Conservation (phyloP, 2,329 filamentous ascomycete species). For the Cryoendolithus antarcticus region DNA sequence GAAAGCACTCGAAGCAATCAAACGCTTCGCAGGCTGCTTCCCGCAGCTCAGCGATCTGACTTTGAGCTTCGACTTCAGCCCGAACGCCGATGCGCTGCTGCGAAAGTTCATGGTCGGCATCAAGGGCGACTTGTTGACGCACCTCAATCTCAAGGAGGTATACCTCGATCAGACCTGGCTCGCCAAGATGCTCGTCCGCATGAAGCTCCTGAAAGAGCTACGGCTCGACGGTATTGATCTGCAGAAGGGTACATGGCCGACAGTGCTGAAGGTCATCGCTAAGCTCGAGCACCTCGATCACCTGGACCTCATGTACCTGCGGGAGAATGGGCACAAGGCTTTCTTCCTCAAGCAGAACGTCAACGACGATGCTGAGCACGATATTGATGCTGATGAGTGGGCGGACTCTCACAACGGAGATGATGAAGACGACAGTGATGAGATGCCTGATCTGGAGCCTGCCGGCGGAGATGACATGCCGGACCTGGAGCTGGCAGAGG, state of each 20-base stretch:
- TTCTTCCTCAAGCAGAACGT: constrained; percentile 16
- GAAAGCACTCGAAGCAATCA: neutral
- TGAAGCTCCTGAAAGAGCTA: neutral
- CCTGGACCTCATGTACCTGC: constrained; percentile 16
- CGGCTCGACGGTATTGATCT: constrained; percentile 10
- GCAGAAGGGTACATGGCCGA: constrained; percentile 12
- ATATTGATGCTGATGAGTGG: neutral
- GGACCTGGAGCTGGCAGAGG: constrained; percentile 6
- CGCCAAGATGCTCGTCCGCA: neutral
- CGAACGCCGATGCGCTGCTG: neutral
- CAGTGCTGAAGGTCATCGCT: constrained; percentile 13
- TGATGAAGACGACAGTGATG: constrained; percentile 1
- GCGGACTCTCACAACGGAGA: neutral
- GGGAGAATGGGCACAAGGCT: constrained; percentile 10
- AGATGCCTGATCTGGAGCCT: neutral
- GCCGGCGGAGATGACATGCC: constrained; percentile 6
- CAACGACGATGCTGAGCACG: neutral
- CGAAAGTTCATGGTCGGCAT: neutral
- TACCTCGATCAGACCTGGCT: neutral
- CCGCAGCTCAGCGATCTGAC: constrained; percentile 8
- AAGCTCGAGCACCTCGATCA: constrained; percentile 13
- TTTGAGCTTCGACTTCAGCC: constrained; percentile 3
- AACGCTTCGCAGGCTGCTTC: constrained; percentile 3
- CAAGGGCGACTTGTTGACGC: neutral
- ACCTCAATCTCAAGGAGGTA: neutral